These are phyloP conservation scores for Ganoderma lingzhi DNA, from an alignment of 1,284 basidiomycete genomes.

Conservation along the genomic window DNA sequence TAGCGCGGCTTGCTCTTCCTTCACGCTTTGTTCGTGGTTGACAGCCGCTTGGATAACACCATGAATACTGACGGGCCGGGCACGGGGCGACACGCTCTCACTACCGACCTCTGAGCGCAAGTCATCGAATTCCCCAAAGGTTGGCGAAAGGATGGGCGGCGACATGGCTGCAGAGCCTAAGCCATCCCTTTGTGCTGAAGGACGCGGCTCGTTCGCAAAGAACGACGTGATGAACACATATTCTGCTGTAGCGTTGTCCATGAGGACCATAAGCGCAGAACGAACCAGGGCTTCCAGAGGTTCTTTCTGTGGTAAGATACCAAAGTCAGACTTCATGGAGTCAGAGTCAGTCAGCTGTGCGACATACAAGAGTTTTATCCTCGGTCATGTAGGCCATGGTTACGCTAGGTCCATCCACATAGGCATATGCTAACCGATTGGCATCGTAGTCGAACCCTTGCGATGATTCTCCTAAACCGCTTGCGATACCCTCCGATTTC, in stretches of 20 bases:
- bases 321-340: slow-evolving; percentile 7
- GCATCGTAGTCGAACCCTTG: slow-evolving; percentile 52
- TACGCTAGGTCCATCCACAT: slow-evolving; percentile 81
- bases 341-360: neutral
- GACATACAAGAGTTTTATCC: slow-evolving; percentile 80
- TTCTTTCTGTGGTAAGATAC: slow-evolving; percentile 67
- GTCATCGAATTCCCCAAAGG: slow-evolving; percentile 42
- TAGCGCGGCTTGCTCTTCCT: slow-evolving; percentile 65
- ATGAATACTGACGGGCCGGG: slow-evolving; percentile 39
- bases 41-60: slow-evolving; percentile 34
- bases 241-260: slow-evolving; percentile 93
- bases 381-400: slow-evolving; percentile 89
- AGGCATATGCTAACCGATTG: slow-evolving; percentile 70
- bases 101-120: slow-evolving; percentile 37
- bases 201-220: slow-evolving; percentile 61
- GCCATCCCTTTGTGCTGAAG: slow-evolving; percentile 43
- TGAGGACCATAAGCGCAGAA: slow-evolving; percentile 86
- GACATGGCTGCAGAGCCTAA: slow-evolving; percentile 46
- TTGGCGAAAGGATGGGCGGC: slow-evolving; percentile 44
- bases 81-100: slow-evolving; percentile 34
- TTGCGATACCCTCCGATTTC: slow-evolving; percentile 66
- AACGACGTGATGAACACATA: slow-evolving; percentile 88
- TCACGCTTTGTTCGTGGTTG: slow-evolving; percentile 39
- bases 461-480: slow-evolving; percentile 48
- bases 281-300: slow-evolving; percentile 85